These are phyloP conservation scores for Quercus berberidifolia DNA, from an alignment of 306 rosid genomes.

Conservation along the genomic window DNA sequence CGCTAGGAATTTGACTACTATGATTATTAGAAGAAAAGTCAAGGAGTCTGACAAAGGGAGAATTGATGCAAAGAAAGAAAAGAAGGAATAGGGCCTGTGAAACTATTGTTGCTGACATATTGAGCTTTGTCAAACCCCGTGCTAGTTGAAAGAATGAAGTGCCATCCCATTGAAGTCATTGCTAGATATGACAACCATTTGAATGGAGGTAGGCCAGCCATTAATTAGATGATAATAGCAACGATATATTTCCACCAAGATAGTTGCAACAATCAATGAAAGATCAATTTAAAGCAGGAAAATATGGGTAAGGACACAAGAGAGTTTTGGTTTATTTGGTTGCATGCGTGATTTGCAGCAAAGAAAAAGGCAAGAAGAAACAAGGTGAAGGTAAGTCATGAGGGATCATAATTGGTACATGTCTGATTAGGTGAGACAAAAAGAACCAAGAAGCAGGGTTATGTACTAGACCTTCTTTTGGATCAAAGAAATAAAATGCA, in stretches of 20 bases:
- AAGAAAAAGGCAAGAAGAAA: not conserved
- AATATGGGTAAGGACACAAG: not conserved
- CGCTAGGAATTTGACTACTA: not conserved
- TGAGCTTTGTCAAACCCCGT: not conserved
- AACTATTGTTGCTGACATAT: not conserved
- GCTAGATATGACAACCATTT: slow-evolving; percentile 5
- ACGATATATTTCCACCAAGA: not conserved
- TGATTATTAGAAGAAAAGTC: slow-evolving; percentile 3
- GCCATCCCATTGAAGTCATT: not conserved
- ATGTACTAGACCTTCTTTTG: no score
- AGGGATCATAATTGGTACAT: no score
- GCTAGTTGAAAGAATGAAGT: not conserved
- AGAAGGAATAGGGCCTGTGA: not conserved
- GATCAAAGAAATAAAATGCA: no score
- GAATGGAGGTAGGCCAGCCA: not conserved
- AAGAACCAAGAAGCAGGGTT: no score
- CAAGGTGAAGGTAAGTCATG: no score
- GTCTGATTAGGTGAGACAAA: no score
- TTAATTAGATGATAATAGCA: not conserved
- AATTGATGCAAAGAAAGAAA: not conserved
- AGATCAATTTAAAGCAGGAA: not conserved
- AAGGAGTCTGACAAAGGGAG: not conserved
- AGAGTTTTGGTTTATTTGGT: not conserved
- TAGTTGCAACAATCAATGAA: not conserved
- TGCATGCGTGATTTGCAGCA: not conserved